Evolutionary conservation across 495 filamentous ascomycete genomes (phyloP).

Genomic region (Penicillium paxilli): DNA sequence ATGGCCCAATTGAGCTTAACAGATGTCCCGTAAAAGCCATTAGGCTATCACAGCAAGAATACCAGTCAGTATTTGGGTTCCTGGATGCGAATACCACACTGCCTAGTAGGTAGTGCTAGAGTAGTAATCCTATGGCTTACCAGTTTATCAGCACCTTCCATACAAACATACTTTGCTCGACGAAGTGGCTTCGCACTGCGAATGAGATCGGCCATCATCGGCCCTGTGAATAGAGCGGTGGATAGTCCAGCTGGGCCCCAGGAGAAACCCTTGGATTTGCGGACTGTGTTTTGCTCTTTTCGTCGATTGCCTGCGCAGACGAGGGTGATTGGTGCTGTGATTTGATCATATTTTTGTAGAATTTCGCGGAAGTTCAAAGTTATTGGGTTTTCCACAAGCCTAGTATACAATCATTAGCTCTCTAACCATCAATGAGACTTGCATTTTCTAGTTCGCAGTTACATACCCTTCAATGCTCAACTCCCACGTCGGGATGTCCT

Average conservation of each 20-base stretch:
- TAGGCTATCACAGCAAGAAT: constrained; percentile 61
- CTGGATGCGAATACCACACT: too few relatives aligned
- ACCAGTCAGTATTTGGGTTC: too few relatives aligned
- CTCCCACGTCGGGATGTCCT: constrained; percentile 76
- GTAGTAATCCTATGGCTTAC: too few relatives aligned
- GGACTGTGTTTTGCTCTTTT: constrained; percentile 91
- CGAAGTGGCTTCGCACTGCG: constrained; percentile 65
- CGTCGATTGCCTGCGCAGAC: constrained; percentile 93
- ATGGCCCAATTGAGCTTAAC: constrained; percentile 87
- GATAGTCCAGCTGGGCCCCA: constrained; percentile 92
- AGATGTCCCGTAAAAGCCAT: constrained; percentile 88
- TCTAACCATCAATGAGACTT: too few relatives aligned
- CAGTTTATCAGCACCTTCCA: constrained; percentile 88
- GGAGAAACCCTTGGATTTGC: constrained; percentile 94
- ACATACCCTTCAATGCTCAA: constrained; percentile 78
- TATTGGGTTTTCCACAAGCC: constrained; percentile 77
- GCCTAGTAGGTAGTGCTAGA: too few relatives aligned
- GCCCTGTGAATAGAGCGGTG: constrained; percentile 88
- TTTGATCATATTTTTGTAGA: constrained; percentile 73
- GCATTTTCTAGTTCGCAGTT: not conserved
- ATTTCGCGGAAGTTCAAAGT: constrained; percentile 73
- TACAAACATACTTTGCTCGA: constrained; percentile 81
- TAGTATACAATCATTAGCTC: constrained; percentile 5
- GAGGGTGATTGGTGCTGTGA: constrained; percentile 84
- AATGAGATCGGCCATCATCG: constrained; percentile 72